Conservation (phyloP, 441 rosid genomes). For the California macrophylla region DNA sequence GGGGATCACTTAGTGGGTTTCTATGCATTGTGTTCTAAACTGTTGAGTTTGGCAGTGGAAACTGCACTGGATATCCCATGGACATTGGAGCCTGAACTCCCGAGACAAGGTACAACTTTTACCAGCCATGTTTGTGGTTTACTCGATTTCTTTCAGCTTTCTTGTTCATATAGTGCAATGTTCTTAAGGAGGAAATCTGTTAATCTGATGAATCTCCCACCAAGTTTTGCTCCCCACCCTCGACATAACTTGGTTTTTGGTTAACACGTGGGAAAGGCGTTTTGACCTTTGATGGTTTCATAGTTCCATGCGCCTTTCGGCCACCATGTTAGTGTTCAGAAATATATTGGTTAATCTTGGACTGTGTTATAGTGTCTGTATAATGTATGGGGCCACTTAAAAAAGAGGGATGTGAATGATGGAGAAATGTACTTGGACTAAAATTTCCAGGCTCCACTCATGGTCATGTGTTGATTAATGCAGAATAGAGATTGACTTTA, state of each 20-base stretch:
- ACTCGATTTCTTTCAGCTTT: neutral
- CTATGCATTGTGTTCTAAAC: neutral
- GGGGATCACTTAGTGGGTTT: neutral
- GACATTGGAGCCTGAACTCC: neutral
- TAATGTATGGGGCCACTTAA: neutral
- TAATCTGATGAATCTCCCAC: neutral
- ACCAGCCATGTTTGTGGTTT: neutral
- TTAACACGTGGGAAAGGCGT: neutral
- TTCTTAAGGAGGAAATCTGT: neutral
- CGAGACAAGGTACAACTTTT: neutral
- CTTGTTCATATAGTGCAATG: neutral
- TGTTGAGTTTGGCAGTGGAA: neutral
- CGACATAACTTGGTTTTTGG: neutral
- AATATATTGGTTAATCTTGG: neutral
- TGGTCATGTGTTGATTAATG: neutral
- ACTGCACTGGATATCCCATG: slow-evolving; percentile 1
- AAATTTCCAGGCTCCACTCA: slow-evolving; percentile 4
- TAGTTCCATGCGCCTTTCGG: neutral
- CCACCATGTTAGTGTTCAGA: neutral
- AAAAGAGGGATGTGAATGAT: neutral
- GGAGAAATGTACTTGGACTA: slow-evolving; percentile 1
- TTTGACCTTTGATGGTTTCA: neutral
- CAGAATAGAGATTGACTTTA: neutral
- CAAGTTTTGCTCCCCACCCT: slow-evolving; percentile 5
- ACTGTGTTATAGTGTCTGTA: neutral